A percentile compares a stretch with the other conserved stretches of the same genome.
Evolutionary conservation across 139 green algal species (phyloP).

Genomic region (Nannochloris sp.): DNA sequence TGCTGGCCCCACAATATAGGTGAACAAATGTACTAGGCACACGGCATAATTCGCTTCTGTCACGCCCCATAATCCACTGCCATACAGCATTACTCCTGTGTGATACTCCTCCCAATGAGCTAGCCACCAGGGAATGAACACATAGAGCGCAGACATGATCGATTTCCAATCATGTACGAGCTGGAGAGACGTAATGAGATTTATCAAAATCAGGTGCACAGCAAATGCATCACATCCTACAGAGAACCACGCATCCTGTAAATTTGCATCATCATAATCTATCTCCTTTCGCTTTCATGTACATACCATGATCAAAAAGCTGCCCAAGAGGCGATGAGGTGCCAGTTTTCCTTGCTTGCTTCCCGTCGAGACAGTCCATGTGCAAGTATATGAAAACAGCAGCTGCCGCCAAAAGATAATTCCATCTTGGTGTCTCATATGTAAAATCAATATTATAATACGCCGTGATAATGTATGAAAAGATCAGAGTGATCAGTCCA

Average conservation of each 20-base stretch:
- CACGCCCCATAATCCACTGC: conserved; percentile 67
- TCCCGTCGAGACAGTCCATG: conserved; percentile 90
- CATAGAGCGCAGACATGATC: conserved; percentile 21
- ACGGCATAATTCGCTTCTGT: conserved; percentile 79
- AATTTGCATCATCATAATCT: too few relatives aligned
- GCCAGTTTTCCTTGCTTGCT: conserved; percentile 84
- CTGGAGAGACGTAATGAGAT: conserved; percentile 28
- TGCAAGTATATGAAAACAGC: conserved; percentile 57
- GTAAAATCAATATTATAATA: conserved; percentile 53
- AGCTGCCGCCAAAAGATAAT: conserved; percentile 38
- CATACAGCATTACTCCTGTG: conserved; percentile 71
- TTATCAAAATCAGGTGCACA: conserved; percentile 65
- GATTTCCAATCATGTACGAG: conserved; percentile 12
- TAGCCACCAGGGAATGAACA: conserved; percentile 70
- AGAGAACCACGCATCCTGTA: conserved; percentile 12
- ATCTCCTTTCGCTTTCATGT: too few relatives aligned
- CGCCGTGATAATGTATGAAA: conserved; percentile 42
- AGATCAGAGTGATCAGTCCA: conserved; percentile 50
- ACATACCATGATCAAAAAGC: conserved; percentile 88
- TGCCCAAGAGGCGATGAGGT: conserved; percentile 85
- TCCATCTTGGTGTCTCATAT: conserved; percentile 46
- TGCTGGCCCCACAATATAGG: conserved; percentile 26
- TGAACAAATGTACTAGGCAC: conserved; percentile 46
- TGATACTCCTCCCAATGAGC: conserved; percentile 94
- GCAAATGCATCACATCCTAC: conserved; percentile 67